Evolutionary conservation across 2,329 filamentous ascomycete genomes (phyloP).

Genomic region (Phyllosticta citriasiana): DNA sequence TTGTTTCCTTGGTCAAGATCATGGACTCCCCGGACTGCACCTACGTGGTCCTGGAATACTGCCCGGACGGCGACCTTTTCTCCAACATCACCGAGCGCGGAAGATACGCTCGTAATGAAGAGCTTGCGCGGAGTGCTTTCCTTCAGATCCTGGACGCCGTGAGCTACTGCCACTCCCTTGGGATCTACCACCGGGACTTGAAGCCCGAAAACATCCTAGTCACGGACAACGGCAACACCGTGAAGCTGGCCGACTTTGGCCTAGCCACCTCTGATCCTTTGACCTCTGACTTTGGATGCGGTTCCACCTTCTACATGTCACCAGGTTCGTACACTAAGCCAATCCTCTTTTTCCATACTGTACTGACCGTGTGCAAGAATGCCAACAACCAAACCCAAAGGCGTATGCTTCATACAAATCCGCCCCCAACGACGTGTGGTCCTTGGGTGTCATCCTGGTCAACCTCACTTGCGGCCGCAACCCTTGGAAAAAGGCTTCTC

Average conservation of each 20-base stretch:
- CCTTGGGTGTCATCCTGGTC: conserved; percentile 92
- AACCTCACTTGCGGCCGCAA: conserved; percentile 97
- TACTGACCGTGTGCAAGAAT: conserved; percentile 52
- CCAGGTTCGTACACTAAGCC: conserved; percentile 60
- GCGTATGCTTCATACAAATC: conserved; percentile 72
- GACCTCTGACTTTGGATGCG: conserved; percentile 93
- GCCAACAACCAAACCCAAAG: conserved; percentile 65
- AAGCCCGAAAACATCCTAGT: conserved; percentile 98
- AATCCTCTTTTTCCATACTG: conserved; percentile 7
- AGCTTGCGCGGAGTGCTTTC: conserved; percentile 76
- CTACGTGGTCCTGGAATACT: conserved; percentile 94
- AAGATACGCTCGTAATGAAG: conserved; percentile 87
- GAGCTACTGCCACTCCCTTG: conserved; percentile 82
- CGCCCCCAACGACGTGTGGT: conserved; percentile 95
- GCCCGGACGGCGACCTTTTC: conserved; percentile 93
- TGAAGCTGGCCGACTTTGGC: conserved; percentile 96
- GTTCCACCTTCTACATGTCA: conserved; percentile 99
- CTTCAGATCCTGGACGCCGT: conserved; percentile 95
- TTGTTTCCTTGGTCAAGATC: conserved; percentile 89
- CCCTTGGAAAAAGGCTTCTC: conserved; percentile 93
- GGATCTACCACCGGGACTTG: conserved; percentile 93
- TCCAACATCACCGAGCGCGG: conserved; percentile 94
- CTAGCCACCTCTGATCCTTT: conserved; percentile 75
- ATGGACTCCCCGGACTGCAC: conserved; percentile 87
- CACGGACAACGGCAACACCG: conserved; percentile 74